Evolutionary conservation across 495 filamentous ascomycete genomes (phyloP), one percentile per base, ranked within the genome.

Genomic region (Daldinia vernicosa): DNA sequence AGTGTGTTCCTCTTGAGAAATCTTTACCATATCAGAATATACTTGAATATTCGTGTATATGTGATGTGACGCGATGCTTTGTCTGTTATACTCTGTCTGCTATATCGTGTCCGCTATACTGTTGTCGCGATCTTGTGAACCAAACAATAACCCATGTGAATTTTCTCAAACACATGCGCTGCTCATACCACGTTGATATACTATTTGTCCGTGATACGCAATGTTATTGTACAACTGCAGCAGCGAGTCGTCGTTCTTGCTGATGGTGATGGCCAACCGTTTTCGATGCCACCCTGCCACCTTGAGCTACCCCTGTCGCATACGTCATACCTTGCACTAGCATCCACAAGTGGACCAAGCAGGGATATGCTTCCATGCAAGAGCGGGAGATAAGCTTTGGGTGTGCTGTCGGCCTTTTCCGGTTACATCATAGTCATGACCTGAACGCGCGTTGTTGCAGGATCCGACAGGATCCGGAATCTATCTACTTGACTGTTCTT

Each of bases 351-450:
- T 55, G 58, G 58, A 47, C 11, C 17, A 27, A 27, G 11, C 52
- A 53, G 14, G 67, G 60, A 24, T 53, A 8, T 60, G 66, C 8
- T 24, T 22, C 43, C 43, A 47, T 47, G 43, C 43, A 47, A 47
- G 19, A 47, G 17, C 40, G 40, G n/a, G 40, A 45, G 40, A 45
- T 6, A 22, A 24, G 40, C 40, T 45, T 22, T 22, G 37, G 68
- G 27, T 62, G 19, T 19, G 6, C 50, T 57, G 58, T 65, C 65
- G 65, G 64, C 27, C 33, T 4, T 47, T 27, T 17, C 24, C 24
- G 55, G 65, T 72, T 72, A 72, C 70, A 68, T 72, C 70, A 72
- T 72, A 63, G 53, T 37, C 52, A 63, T 66, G 63, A 47, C 8
- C 51, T 63, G 69, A 55, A 60, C 59, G 63, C 63, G 69, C 24